Evolutionary conservation across 2,329 filamentous ascomycete genomes (phyloP), one percentile per base, ranked within the genome.

Genomic region (Neofusicoccum kwambonambiense): DNA sequence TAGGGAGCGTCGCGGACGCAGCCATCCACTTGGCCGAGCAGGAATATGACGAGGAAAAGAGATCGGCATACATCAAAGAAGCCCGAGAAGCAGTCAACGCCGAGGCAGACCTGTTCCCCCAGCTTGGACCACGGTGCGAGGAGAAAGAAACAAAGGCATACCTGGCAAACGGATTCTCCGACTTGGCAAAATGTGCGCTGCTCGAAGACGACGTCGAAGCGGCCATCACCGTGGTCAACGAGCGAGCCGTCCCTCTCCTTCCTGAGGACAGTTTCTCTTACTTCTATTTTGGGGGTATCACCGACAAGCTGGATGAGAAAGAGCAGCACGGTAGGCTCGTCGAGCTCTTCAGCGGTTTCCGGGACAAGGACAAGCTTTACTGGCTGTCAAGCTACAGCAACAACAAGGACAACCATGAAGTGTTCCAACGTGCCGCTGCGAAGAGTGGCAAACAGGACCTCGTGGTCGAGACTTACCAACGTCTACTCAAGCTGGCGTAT

Each of bases 241-340:
- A 65, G 31, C 22, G 31, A 51, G 65, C 62, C 41, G 12, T 56
- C 19, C 42, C 44, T 7, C 35, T 63, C 7, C 13, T 35, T 9
- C 39, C 54, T 6, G 62, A 64, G 6, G 22, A 61, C 1, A 19
- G n/a, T 13, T 34, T 68, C 17, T 3, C 11, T 8, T 56, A 63
- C 13, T 66, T 27, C 15, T 15, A 12, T 1, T 45, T 67, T 2
- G 67, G 65, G n/a, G 50, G 65, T n/a, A 67, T 68, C 3, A 62
- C 65, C 11, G 15, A 9, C 5, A 39, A 67, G 9, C 15, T 67
- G 17, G 64, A 67, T 37, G 63, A 67, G 17, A 51, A 65, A 42
- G 27, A 17, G 15, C 65, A 67, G 27, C 62, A 62, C 15, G 58
- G 57, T 4, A 52, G 15, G 9, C 8, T 52, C 7, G 15, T 37